Base-by-base conservation (phyloP, 1,139 yeast genomes). In the Scheffersomyces parashehatae region DNA sequence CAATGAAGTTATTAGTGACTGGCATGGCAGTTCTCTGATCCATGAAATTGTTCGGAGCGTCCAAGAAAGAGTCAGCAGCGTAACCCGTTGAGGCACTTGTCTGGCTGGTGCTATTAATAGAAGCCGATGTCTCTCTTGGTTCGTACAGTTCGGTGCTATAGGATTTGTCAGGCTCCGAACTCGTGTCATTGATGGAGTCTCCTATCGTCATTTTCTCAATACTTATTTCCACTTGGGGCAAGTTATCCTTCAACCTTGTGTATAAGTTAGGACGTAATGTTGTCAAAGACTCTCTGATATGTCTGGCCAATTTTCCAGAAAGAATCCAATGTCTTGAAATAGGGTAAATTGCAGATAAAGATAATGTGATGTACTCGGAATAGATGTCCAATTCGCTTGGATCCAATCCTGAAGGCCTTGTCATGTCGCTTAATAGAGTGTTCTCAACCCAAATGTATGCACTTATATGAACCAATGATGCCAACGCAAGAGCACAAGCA, bases 401-500 rank as follows among this genome's bases (percentile, higher is more conserved):
- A 30, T 57, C 54, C 34, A 57, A 55, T 5, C 49, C 47, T 15
- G n/a, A 42, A 31, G 37, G 34, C 42, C 20, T n/a, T 8, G 34
- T 13, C 13, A 26, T 15, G 15, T 38, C 32, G 11, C 14, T 15
- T 29, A 16, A 10, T 9, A 40, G 28, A 15, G 36, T 28, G 28
- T 20, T 62, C 40, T 70, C 75, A 16, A 67, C 67, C 82, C 82
- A 77, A 2, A 77, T 61, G 50, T 72, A 76, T 0, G 81, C 77
- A 43, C 79, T 74, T 9, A 75, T 54, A 55, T 75, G 80, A 14
- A 76, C 79, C 37, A 77, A 55, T 3, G 77, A 69, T 0, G 79
- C 70, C 53, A 75, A 72, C 2, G 82, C 82, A 41, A 77, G 59
- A 0, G 80, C 73, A 51, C 82, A 77, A 0, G 80, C 80, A 54